phyloP scores from a whole-genome alignment of 306 rosid species.

The Sesbania bispinosa region DNA sequence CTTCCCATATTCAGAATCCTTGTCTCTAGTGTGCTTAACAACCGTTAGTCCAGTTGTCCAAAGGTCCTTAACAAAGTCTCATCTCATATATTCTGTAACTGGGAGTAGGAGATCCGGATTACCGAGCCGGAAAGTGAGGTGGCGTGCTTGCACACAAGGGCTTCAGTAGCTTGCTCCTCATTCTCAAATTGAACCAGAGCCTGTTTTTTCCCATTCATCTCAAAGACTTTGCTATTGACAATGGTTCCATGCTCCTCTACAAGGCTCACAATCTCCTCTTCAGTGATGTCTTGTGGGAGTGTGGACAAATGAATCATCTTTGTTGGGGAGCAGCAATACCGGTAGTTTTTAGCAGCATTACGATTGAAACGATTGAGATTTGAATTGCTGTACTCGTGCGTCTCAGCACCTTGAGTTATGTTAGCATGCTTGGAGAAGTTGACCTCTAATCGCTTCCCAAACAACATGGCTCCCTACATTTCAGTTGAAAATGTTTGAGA shows the following conservation, averaged over 20 bases:
- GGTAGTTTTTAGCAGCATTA: conserved; percentile 91
- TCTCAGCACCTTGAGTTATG: conserved; percentile 87
- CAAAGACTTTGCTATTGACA: conserved; percentile 66
- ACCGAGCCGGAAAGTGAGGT: conserved; percentile 66
- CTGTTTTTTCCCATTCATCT: conserved; percentile 91
- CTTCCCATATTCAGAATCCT: conserved; percentile 45
- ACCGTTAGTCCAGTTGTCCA: conserved; percentile 35
- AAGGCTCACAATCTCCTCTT: conserved; percentile 74
- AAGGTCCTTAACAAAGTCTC: conserved; percentile 22
- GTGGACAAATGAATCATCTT: conserved; percentile 84
- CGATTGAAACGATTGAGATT: conserved; percentile 95
- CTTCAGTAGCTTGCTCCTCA: conserved; percentile 91
- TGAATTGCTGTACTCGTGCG: conserved; percentile 75
- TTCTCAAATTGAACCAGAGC: conserved; percentile 78
- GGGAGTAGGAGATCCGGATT: conserved; percentile 85
- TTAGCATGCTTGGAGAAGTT: conserved; percentile 81
- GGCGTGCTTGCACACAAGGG: conserved; percentile 91
- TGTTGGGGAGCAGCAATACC: conserved; percentile 90
- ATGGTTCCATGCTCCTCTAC: conserved; percentile 74
- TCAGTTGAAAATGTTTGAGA: conserved; percentile 3
- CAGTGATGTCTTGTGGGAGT: conserved; percentile 73
- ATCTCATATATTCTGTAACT: conserved; percentile 61
- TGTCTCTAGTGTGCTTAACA: conserved; percentile 42
- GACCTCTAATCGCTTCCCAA: conserved; percentile 84
- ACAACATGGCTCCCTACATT: conserved; percentile 71